phyloP scores from a whole-genome alignment of 148 eudicot species.

The Heliamphora exappendiculata region DNA sequence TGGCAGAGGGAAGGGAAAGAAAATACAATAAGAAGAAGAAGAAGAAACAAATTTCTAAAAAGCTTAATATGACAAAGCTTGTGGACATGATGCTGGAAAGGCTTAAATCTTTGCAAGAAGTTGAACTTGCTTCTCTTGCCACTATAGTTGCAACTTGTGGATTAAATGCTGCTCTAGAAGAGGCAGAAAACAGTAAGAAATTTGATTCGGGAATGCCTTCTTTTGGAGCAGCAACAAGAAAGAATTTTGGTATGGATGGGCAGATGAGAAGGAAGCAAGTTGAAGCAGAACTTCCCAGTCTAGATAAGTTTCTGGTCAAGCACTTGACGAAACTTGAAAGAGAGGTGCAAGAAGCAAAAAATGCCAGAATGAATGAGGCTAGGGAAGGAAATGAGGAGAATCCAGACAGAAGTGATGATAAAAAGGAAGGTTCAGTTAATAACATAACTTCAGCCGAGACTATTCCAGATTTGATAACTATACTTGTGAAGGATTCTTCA shows the following conservation, averaged over 20 bases:
- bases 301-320: constrained; percentile 75
- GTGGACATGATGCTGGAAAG: constrained; percentile 75
- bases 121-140: constrained; percentile 86
- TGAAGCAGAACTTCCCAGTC: constrained; percentile 56
- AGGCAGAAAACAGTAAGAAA: constrained; percentile 28
- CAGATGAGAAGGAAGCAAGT: constrained; percentile 24
- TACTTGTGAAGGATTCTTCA: constrained; percentile 46
- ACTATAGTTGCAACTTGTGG: constrained; percentile 94
- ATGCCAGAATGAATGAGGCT: constrained; percentile 46
- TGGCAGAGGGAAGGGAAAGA: constrained; percentile 18
- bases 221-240: constrained; percentile 14
- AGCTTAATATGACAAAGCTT: constrained; percentile 41
- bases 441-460: constrained; percentile 10
- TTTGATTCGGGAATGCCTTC: constrained; percentile 10
- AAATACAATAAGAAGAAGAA: constrained; percentile 29
- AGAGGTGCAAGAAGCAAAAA: constrained; percentile 75
- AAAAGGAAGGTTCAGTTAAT: not conserved
- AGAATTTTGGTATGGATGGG: constrained; percentile 20
- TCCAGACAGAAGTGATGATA: not conserved
- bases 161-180: constrained; percentile 71
- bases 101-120: constrained; percentile 70
- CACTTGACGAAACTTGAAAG: constrained; percentile 71
- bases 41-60: constrained; percentile 41
- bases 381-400: constrained; percentile 8
- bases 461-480: constrained; percentile 26